Base-by-base conservation (phyloP, 495 filamentous ascomycete genomes). In the Daldinia grandis region DNA sequence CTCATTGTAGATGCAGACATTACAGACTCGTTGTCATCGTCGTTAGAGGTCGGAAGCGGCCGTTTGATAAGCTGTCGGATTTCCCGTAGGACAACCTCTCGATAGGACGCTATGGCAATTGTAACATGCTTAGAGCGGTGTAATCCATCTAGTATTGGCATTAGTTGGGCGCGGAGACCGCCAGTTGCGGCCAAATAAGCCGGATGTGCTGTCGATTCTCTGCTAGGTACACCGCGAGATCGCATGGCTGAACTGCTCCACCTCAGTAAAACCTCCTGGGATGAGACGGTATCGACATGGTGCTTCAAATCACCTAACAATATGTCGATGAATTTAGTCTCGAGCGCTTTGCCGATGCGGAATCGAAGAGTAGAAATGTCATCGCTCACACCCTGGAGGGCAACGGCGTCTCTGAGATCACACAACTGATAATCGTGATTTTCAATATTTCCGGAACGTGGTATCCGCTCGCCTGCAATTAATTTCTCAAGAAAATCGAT, bases 1-100 rank as follows among this genome's bases (percentile, higher is more conserved):
- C 86, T 87, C 74, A 92, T 84, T 0, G 96, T 97, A 27, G 94
- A 95, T 5, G 88, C 85, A 0, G 95, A 99, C 76, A 94, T 89
- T 79, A 93, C 88, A 2, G 93, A 97, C 75, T 97, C 94, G 61
- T 89, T 91, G 73, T 98, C 95, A 74, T 98, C 95, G 60, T 97
- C 95, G 73, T 87, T 94, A 35, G 93, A 95, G 70, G 92, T 95
- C 4, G 95, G 95, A 53, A 99, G 85, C 30, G 93, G 90, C 61
- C 89, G 85, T 38, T 93, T 90, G 51, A 99, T 95, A 21, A 98
- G 83, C 21, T 86, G 89, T 68, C 94, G 93, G 75, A 98, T 90
- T 80, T 98, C 95, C 19, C 92, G 89, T 55, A 97, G 80, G 14
- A 95, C 87, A 0, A 92, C 89, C n/a, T 95, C 94, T 66, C 94